Evolutionary conservation across 805 yeast species (phyloP).

Genomic region (Jamesozyma spencerorum): DNA sequence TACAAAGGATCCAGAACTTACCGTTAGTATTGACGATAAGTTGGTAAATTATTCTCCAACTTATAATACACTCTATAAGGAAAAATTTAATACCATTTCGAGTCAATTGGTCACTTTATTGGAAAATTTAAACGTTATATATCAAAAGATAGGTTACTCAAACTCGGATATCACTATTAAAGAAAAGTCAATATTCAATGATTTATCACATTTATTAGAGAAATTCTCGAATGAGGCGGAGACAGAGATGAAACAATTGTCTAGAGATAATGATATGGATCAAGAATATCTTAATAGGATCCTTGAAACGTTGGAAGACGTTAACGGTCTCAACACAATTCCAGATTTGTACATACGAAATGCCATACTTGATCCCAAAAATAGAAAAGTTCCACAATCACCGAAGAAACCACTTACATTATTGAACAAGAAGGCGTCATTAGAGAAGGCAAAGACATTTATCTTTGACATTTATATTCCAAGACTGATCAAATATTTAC

Average conservation of each 20-base stretch:
- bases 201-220: constrained; percentile 41
- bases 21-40: neutral
- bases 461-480: constrained; percentile 29
- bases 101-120: constrained; percentile 27
- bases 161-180: constrained; percentile 40
- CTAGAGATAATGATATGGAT: constrained; percentile 22
- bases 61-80: constrained; percentile 15
- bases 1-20: neutral
- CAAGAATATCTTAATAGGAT: constrained; percentile 26
- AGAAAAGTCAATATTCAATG: constrained; percentile 41
- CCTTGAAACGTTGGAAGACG: constrained; percentile 29
- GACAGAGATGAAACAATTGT: constrained; percentile 29
- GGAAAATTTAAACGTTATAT: constrained; percentile 37
- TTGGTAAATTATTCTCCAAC: constrained; percentile 4
- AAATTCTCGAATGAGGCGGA: constrained; percentile 34
- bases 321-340: constrained; percentile 32
- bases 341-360: constrained; percentile 36
- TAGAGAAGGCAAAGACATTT: constrained; percentile 26
- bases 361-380: constrained; percentile 21
- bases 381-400: constrained; percentile 22
- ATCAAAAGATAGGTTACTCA: constrained; percentile 48
- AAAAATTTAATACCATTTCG: constrained; percentile 27
- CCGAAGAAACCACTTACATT: constrained; percentile 31
- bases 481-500: constrained; percentile 20
- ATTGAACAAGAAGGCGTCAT: constrained; percentile 27